Conservation (phyloP, 2,329 filamentous ascomycete genomes). For the Hypoxylon sp. region DNA sequence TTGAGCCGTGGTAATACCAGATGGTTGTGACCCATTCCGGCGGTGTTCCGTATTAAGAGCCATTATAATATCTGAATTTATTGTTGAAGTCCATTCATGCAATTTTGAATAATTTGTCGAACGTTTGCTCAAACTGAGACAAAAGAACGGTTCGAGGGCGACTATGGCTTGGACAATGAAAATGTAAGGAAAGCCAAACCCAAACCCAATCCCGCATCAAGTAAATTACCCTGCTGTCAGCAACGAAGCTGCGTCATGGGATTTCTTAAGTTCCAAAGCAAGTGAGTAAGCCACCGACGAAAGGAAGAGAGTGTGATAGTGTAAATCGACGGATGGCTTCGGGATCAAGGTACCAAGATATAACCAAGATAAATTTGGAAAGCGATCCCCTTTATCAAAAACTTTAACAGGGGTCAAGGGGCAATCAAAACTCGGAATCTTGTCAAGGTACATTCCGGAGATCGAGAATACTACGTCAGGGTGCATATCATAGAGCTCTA, state of each 20-base stretch:
- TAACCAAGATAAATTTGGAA: slow-evolving; percentile 24
- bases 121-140: not conserved
- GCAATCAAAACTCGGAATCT: slow-evolving; percentile 18
- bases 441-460: slow-evolving; percentile 24
- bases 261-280: slow-evolving; percentile 18
- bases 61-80: slow-evolving; percentile 30
- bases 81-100: slow-evolving; percentile 17
- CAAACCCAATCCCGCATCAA: not conserved
- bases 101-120: not conserved
- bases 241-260: slow-evolving; percentile 27
- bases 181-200: slow-evolving; percentile 4
- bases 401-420: slow-evolving; percentile 24
- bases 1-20: slow-evolving; percentile 45
- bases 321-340: slow-evolving; percentile 18
- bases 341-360: slow-evolving; percentile 23
- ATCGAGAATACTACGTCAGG: slow-evolving; percentile 35
- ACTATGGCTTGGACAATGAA: slow-evolving; percentile 7
- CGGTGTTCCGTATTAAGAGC: slow-evolving; percentile 26
- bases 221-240: slow-evolving; percentile 10
- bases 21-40: slow-evolving; percentile 26
- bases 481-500: slow-evolving; percentile 21
- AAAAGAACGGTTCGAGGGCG: not conserved
- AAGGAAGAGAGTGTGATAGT: slow-evolving; percentile 22
- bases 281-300: slow-evolving; percentile 26
- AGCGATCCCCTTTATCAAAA: slow-evolving; percentile 22